Evolutionary conservation across 2,329 filamentous ascomycete genomes (phyloP), one percentile per base, ranked within the genome.

Genomic region (Rutstroemia sp.): DNA sequence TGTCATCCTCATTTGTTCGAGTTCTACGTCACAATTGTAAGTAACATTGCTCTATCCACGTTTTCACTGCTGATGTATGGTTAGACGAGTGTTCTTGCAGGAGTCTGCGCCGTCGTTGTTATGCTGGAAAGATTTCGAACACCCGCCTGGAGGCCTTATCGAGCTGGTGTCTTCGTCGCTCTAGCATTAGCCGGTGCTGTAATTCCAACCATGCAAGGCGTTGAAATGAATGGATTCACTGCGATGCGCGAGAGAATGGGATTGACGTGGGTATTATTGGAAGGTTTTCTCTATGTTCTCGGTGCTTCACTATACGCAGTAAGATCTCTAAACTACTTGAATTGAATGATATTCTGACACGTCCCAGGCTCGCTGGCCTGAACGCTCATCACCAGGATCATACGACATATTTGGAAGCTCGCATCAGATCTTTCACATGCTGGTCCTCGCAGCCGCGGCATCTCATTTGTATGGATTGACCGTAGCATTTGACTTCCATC

Each of bases 341-440:
- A 38, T 5, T 16, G 8, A 39, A 14, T 48, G 7, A 7, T 51
- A 12, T 23, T 53, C 27, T n/a, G 19, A 38, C 56, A 45, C 57
- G 62, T 56, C 64, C 62, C 61, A 88, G 84, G 77, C 81, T 53
- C 85, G 94, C 39, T 85, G 92, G 72, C 94, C 94, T 0, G 94
- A 99, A 74, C 79, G 90, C 58, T 82, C 79, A 66, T 80, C 75
- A 46, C 94, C 92, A 0, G 89, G 90, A 1, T 76, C 71, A 7
- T 96, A 92, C 67, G 94, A 99, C 72, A 88, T 96, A 52, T 88
- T 88, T 81, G 92, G 94, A 39, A 91, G 86, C 69, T 96, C 90
- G 19, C 94, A 99, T 72, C 94, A 99, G 74, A 87, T 99, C 62
- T 99, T 99, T 71, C 94, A 99, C 74, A 76, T 95, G 41, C 79